Evolutionary conservation across 345 rosid genomes (phyloP).

Genomic region (Sonneratia alba): DNA sequence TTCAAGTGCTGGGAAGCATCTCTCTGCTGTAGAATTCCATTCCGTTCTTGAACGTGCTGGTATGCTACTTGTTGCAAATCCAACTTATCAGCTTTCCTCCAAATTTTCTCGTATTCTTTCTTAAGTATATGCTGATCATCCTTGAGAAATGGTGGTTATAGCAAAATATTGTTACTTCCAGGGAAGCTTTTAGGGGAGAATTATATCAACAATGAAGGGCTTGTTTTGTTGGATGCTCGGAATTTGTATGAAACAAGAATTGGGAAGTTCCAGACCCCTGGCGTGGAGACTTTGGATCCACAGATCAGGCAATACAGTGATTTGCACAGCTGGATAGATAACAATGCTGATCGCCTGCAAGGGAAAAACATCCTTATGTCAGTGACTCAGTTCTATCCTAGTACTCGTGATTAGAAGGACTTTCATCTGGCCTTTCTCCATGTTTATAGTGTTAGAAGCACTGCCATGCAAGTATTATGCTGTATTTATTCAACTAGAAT

Average conservation of each 20-base stretch:
- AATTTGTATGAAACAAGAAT: slow-evolving; percentile 89
- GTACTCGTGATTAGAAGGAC: slow-evolving; percentile 3
- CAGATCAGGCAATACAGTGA: slow-evolving; percentile 88
- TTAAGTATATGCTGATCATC: not conserved
- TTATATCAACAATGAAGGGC: slow-evolving; percentile 24
- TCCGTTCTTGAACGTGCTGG: slow-evolving; percentile 59
- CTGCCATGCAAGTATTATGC: not conserved
- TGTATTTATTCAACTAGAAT: not conserved
- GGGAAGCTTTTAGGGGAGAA: slow-evolving; percentile 26
- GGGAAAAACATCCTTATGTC: slow-evolving; percentile 80
- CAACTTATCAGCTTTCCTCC: not conserved
- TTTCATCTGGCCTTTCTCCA: not conserved
- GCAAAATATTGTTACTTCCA: slow-evolving; percentile 14
- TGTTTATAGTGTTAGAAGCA: not conserved
- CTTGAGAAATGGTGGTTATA: not conserved
- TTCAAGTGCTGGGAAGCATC: slow-evolving; percentile 75
- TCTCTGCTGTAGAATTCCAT: slow-evolving; percentile 84
- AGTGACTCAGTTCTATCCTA: slow-evolving; percentile 12
- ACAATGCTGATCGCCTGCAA: slow-evolving; percentile 49
- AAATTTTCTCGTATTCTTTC: not conserved
- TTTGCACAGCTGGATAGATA: slow-evolving; percentile 78
- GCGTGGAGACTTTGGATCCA: slow-evolving; percentile 76
- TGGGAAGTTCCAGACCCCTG: slow-evolving; percentile 59
- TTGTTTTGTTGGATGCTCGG: slow-evolving; percentile 83
- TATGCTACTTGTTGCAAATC: slow-evolving; percentile 7